Evolutionary conservation across 106 monocot genomes (phyloP), one percentile per base, ranked within the genome.

Genomic region (Apostasia ramifera): DNA sequence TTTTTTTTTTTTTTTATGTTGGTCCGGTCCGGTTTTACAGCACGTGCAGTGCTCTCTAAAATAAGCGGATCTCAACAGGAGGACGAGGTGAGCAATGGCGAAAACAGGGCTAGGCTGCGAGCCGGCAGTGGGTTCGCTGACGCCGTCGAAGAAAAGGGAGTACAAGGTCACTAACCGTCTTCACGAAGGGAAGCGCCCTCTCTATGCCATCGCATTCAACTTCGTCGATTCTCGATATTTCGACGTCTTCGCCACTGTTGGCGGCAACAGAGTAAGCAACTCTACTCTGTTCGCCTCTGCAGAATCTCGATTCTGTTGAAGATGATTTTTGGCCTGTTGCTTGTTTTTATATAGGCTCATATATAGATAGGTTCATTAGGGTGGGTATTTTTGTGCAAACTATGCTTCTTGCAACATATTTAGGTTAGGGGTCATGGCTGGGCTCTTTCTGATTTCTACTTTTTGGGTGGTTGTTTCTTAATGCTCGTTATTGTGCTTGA

Each of bases 151-250:
- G 80, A 92, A 89, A 80, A 77, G 80, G 59, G 95, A 95, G 66
- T 95, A 95, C 86, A 77, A 80, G 53, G 66, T 92, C 0, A 89
- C 70, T 73, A 89, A 91, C 69, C 79, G 83, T 10, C 74, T 92
- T 44, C 89, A 89, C 60, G 97, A 92, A 70, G 97, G 97, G 50
- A 97, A 92, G 83, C 76, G 86, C 3, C 97, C 97, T 12, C 89
- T 97, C 76, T 97, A 97, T 77, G 97, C 92, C 70, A 85, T 97
- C 79, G 86, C 77, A 61, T 97, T 97, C 92, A 97, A 97, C 76
- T 97, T 97, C 85, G 52, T 97, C 57, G 97, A 97, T 66, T 76
- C 89, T 57, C 84, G 87, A 53, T 97, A 89, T 83, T 85, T 78
- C 81, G 86, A 92, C 79, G 89, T 92, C 83, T 97, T 92, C 77